Base-by-base conservation (phyloP, 495 filamentous ascomycete genomes). In the Podospora pseudocomata region DNA sequence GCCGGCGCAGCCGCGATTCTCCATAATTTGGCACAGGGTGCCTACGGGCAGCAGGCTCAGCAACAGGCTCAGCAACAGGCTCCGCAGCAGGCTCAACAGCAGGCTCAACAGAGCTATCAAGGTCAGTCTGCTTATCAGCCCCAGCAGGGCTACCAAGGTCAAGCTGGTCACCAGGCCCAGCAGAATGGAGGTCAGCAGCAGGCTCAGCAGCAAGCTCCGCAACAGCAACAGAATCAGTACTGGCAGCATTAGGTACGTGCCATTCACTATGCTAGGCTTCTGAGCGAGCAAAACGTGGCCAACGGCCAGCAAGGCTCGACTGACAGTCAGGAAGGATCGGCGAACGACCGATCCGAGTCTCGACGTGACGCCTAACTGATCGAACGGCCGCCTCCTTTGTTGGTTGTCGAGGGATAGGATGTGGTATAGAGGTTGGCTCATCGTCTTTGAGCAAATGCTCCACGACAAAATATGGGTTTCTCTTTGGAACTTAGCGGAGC, bases 11-110 rank as follows among this genome's bases (percentile, higher is more conserved):
- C 39, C 2, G 39, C 39, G 9, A 49, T 49, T 49, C 39, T 78
- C 19, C 79, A 82, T 69, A 85, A 84, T 69, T 72, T 78, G 3
- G 80, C 81, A 63, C 83, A 83, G 66, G 72, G 39, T 11, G 39
- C 39, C 39, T 49, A 49, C 13, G 39, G 65, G 20, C 80, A 84
- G 63, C 76, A 78, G 39, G 74, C 76, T 26, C 79, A 80, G 63
- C 81, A 82, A 65, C 73, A 71, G 53, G 60, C 55, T 7, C 68
- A 73, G 63, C 71, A 67, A 28, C 70, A 73, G 20, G 67, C 67
- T 49, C 67, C 30, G 54, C 63, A 67, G 11, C 55, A 16, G 5
- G 9, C 5, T 49, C 20, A 23, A 23, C 20, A 23, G 20, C 20
- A 23, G 20, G 39, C 13, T 49, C 39, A 49, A 3, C 9, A 49